Conservation (phyloP, 2,329 filamentous ascomycete genomes). For the Aspergillus sergii region DNA sequence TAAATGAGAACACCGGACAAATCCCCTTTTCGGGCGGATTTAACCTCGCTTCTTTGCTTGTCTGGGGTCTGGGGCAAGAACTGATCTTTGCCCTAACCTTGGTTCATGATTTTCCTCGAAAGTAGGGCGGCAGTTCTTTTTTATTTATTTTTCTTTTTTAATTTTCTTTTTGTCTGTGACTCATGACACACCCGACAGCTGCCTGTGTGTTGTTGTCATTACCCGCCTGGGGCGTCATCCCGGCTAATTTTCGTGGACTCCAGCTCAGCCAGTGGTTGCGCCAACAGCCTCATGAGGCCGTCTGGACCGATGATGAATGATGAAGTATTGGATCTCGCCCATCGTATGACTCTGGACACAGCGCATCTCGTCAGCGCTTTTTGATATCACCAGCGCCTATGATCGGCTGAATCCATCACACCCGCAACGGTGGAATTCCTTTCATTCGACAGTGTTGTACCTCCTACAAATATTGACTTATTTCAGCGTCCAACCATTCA, state of each 20-base stretch:
- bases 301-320: slow-evolving; percentile 20
- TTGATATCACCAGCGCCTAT: slow-evolving; percentile 15
- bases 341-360: slow-evolving; percentile 22
- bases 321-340: slow-evolving; percentile 26
- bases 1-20: not conserved
- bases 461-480: slow-evolving; percentile 12
- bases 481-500: slow-evolving; percentile 20
- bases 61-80: not conserved
- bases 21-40: not conserved
- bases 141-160: too few species aligned
- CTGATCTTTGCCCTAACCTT: not conserved
- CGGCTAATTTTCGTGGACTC: slow-evolving; percentile 28
- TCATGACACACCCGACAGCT: slow-evolving; percentile 16
- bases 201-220: slow-evolving; percentile 9
- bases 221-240: slow-evolving; percentile 19
- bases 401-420: slow-evolving; percentile 20
- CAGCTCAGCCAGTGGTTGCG: slow-evolving; percentile 14
- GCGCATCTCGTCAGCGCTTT: slow-evolving; percentile 3
- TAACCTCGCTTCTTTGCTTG: too few species aligned
- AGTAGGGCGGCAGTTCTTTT: not conserved
- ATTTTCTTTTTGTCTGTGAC: slow-evolving; percentile 7
- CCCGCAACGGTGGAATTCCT: slow-evolving; percentile 3
- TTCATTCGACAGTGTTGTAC: slow-evolving; percentile 18
- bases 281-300: slow-evolving; percentile 11
- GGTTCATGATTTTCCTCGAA: not conserved